Percentiles rank a stretch among this genome's conserved stretches.
phyloP scores from a whole-genome alignment of 371 early-diverging fungal species.

The Actinomucor elegans region DNA sequence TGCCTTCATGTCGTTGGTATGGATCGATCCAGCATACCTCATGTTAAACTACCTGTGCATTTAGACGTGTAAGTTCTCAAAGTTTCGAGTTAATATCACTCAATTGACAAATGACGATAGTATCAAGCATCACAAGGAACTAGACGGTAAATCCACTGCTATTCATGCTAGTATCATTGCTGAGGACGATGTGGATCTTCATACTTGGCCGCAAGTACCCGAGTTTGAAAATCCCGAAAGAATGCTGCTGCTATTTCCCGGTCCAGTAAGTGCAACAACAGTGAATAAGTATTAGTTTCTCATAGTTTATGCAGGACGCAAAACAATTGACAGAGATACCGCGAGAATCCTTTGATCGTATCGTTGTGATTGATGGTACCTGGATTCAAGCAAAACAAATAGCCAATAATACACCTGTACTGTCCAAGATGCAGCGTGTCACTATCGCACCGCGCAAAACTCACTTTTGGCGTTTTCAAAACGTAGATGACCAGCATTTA shows the following conservation, averaged over 20 bases:
- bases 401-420: conserved; percentile 47
- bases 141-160: conserved; percentile 85
- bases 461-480: conserved; percentile 91
- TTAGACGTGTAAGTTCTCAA: conserved; percentile 64
- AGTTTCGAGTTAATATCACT: not conserved
- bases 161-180: conserved; percentile 83
- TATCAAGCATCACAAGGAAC: conserved; percentile 79
- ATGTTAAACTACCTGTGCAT: conserved; percentile 73
- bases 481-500: conserved; percentile 65
- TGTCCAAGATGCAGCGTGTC: conserved; percentile 57
- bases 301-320: conserved; percentile 55
- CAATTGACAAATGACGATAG: conserved; percentile 33
- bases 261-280: conserved; percentile 56
- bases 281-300: not conserved
- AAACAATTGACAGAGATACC: conserved; percentile 64
- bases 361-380: conserved; percentile 91
- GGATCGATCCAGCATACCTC: conserved; percentile 55
- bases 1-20: conserved; percentile 62
- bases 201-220: conserved; percentile 48
- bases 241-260: conserved; percentile 80
- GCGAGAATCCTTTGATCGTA: conserved; percentile 61
- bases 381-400: conserved; percentile 89
- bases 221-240: conserved; percentile 64
- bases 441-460: conserved; percentile 71
- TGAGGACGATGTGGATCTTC: conserved; percentile 61